These are phyloP conservation scores for Torrubiella hemipterigena DNA, from an alignment of 2,329 filamentous ascomycete species.

Conservation along the genomic window DNA sequence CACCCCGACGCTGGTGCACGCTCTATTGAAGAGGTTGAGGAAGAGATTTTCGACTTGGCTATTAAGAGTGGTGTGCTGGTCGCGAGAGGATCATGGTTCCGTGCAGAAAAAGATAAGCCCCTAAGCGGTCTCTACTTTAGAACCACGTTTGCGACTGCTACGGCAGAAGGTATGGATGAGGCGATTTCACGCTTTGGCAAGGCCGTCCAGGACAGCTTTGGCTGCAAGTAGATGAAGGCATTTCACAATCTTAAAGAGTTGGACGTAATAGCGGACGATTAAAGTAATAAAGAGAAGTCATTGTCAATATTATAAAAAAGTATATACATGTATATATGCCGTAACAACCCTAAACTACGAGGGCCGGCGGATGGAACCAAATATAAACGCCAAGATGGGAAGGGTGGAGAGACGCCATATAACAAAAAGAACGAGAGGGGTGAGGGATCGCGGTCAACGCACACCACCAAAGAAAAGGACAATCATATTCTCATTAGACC, in stretches of 20 bases:
- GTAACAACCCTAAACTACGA: too few species aligned
- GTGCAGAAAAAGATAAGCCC: constrained; percentile 53
- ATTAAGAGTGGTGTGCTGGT: constrained; percentile 70
- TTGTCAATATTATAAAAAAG: too few species aligned
- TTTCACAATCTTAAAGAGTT: too few species aligned
- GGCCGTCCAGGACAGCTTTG: constrained; percentile 52
- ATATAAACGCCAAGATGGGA: too few species aligned
- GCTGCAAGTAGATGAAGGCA: constrained; percentile 20
- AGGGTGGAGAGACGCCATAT: too few species aligned
- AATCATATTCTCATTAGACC: too few species aligned
- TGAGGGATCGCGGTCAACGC: too few species aligned
- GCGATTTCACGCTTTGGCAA: constrained; percentile 66
- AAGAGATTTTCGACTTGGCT: constrained; percentile 70
- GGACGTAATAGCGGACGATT: too few species aligned
- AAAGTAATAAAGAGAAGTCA: not conserved
- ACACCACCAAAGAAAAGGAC: too few species aligned
- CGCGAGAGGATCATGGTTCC: constrained; percentile 84
- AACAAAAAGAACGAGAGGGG: too few species aligned
- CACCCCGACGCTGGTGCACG: constrained; percentile 49
- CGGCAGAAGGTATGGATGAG: constrained; percentile 54
- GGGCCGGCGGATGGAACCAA: too few species aligned
- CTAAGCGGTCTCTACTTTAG: constrained; percentile 70
- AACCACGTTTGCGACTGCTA: constrained; percentile 77
- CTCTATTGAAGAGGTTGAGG: constrained; percentile 58
- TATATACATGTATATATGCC: constrained; percentile 1